Evolutionary conservation across 139 green algal genomes (phyloP).

Genomic region (Astrephomene gubernaculifera): DNA sequence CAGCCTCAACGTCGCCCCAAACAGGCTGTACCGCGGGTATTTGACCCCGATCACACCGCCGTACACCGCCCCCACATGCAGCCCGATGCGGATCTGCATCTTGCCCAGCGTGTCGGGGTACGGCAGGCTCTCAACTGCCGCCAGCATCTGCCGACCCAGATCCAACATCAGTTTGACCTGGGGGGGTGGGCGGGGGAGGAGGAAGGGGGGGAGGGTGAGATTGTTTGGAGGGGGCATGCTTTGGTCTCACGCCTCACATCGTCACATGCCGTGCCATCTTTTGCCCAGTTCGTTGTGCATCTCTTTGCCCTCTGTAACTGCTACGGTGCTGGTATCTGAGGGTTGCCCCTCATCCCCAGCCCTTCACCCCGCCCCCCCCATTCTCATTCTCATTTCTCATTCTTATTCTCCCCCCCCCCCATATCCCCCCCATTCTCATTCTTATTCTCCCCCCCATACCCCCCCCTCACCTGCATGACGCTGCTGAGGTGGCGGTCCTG

Average conservation of each 20-base stretch:
- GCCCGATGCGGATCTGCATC: slow-evolving; percentile 57
- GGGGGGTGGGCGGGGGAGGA: no score
- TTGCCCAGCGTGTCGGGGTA: slow-evolving; percentile 53
- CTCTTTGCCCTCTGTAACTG: no score
- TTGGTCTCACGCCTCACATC: no score
- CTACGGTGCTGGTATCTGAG: no score
- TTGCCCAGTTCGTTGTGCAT: no score
- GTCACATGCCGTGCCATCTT: no score
- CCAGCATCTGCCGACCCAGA: slow-evolving; percentile 48
- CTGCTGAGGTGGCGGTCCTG: slow-evolving; percentile 39
- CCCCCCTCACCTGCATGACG: slow-evolving; percentile 9
- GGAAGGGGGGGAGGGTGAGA: background rate
- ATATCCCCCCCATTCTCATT: no score
- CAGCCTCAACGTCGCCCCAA: slow-evolving; percentile 44
- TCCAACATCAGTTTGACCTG: slow-evolving; percentile 41
- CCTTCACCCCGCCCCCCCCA: no score
- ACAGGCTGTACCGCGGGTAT: slow-evolving; percentile 56
- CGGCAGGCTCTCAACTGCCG: slow-evolving; percentile 36
- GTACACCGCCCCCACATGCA: slow-evolving; percentile 45
- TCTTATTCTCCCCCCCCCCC: background rate
- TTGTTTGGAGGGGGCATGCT: background rate
- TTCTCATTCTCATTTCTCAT: no score
- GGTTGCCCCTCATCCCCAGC: no score
- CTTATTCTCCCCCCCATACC: background rate
- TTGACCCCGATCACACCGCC: slow-evolving; percentile 58